Evolutionary conservation across 208 protist genomes (phyloP), one percentile per base, ranked within the genome.

Genomic region (Angomonas ambiguus): DNA sequence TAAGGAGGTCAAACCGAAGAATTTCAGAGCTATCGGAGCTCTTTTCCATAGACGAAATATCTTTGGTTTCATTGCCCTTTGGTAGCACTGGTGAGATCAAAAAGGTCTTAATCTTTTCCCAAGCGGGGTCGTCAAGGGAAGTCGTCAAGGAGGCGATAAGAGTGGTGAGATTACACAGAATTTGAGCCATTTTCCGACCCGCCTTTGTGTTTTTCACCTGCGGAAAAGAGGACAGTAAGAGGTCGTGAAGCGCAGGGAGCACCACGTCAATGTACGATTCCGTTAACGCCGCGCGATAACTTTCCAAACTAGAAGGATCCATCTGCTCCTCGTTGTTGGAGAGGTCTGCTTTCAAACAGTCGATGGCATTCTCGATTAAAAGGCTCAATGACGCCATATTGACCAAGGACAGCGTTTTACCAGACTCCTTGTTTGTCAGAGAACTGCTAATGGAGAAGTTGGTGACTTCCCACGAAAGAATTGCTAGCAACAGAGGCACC

Each of bases 401-500:
- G 11, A 71, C 66, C 49, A 79, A 25, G 42, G 63, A 66, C 6
- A 68, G 49, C 6, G 67, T 59, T 33, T 20, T 31, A 4, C 11
- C 3, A 2, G 3, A 11, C 25, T 20, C 53, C 53, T 5, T 30
- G 6, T 59, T 31, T 31, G 53, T 5, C 3, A n/a, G 27, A 2
- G 2, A 13, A 13, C 4, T 16, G 2, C 27, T 35, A 3, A 59
- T 30, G 11, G 28, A 20, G 13, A 59, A 30, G 11, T 20, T 20
- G 5, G 53, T 59, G 11, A 59, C 33, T 30, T 59, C 53, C 16
- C 20, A 20, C 10, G 67, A 64, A 13, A 92, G 63, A 31, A 83
- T 73, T 1, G 83, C 74, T 38, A 92, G 38, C 6, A 88, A 61
- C 27, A 89, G 63, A 20, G 86, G 82, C 10, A 86, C 60, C 51